A percentile compares a stretch with the other conserved stretches of the same genome.
These are phyloP conservation scores for Porphyrellus sp. DNA, from an alignment of 1,284 basidiomycete species.

Conservation along the genomic window DNA sequence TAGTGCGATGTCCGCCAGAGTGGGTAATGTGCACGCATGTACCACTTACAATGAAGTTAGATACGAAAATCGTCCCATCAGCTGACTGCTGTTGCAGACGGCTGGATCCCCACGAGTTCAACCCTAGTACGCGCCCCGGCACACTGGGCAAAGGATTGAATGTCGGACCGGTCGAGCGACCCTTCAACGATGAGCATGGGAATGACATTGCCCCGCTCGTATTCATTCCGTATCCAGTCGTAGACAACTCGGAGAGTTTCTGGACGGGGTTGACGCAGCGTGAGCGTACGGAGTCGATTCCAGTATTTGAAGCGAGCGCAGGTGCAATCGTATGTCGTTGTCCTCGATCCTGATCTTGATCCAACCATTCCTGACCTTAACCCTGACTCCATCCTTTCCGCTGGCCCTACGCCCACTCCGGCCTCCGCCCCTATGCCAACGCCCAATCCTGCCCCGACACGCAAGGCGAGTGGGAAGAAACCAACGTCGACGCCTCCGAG, in stretches of 20 bases:
- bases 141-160: constrained; percentile 17
- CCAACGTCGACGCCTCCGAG: constrained; percentile 31
- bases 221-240: constrained; percentile 24
- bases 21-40: neutral
- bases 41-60: neutral
- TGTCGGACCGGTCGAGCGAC: constrained; percentile 15
- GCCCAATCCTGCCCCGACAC: neutral
- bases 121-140: constrained; percentile 14
- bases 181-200: constrained; percentile 23
- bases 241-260: constrained; percentile 21
- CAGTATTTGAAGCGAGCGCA: constrained; percentile 14
- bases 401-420: constrained; percentile 5
- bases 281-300: constrained; percentile 21
- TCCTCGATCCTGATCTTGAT: constrained; percentile 2
- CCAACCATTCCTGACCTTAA: neutral
- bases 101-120: constrained; percentile 15
- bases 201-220: constrained; percentile 3
- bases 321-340: neutral
- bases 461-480: constrained; percentile 19
- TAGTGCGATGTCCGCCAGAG: neutral
- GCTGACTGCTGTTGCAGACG: neutral
- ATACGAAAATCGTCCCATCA: neutral
- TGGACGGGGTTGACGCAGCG: constrained; percentile 23
- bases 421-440: neutral
- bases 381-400: neutral